Base-by-base conservation (phyloP, 2,329 filamentous ascomycete genomes). In the Verticillium albo-atrum region DNA sequence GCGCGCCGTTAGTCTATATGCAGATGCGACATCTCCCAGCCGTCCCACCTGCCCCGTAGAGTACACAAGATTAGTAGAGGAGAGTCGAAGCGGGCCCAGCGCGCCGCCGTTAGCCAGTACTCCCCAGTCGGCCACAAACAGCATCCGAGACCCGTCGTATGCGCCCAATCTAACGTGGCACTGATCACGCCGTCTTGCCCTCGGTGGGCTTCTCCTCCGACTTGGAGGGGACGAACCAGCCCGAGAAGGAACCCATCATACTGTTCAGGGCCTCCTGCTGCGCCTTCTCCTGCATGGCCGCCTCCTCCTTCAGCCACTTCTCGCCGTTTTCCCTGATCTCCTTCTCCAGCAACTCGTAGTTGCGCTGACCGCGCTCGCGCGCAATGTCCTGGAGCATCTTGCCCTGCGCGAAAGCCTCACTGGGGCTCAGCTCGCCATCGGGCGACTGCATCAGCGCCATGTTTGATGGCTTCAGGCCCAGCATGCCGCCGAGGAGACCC, bases 371-470 rank as follows among this genome's bases (percentile, higher is more conserved):
- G 55, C 92, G 85, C 77, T 99, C 95, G 55, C 95, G 88, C 56
- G 95, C 92, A 74, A 96, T 88, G 71, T 99, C 95, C 76, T 93
- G 92, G 65, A 97, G 80, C 91, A 98, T 97, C 84, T 98, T 99
- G 68, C 94, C 95, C 75, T 97, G 88, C 2, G 90, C 88, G 62
- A 95, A 85, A 14, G 90, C 92, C 71, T 96, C 91, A 2, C 83
- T 82, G 1, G 90, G 82, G 66, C 83, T 87, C 63, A 85, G 82
- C 71, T 93, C 89, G 55, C 91, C 88, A 55, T 90, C 87, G 3
- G 77, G 76, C 2, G 76, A 71, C 59, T 84, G 81, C 77, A 83
- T 84, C 69, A 84, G 80, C 71, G 77, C 87, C 82, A 87, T 85
- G 67, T 82, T 84, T 67, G 78, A 80, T 1, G 87, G 82, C 73